Evolutionary conservation across 108 stramenopile genomes (phyloP).

Genomic region (Cyclostephanos tholiformis): DNA sequence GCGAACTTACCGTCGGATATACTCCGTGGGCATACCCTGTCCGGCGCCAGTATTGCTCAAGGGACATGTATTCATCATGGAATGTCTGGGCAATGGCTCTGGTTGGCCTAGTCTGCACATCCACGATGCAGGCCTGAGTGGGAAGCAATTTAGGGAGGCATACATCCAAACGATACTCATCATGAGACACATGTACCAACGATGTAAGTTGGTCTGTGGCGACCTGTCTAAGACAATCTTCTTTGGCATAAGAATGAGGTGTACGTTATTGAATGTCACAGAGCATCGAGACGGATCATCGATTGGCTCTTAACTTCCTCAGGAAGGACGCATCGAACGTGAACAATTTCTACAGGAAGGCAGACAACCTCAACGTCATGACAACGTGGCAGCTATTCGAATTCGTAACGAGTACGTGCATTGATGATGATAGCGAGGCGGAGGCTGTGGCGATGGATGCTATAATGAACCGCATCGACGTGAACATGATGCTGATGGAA

Average conservation of each 20-base stretch:
- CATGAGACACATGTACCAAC: conserved; percentile 88
- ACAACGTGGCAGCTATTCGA: conserved; percentile 87
- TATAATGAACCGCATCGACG: conserved; percentile 66
- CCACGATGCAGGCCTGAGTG: conserved; percentile 82
- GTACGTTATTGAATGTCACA: conserved; percentile 98
- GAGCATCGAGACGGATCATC: conserved; percentile 96
- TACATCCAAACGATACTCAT: conserved; percentile 87
- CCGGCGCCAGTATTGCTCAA: conserved; percentile 92
- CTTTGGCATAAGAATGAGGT: conserved; percentile 92
- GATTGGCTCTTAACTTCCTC: conserved; percentile 94
- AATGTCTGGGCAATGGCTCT: conserved; percentile 88
- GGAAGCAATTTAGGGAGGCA: conserved; percentile 74
- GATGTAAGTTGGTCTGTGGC: conserved; percentile 92
- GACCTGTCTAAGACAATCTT: conserved; percentile 94
- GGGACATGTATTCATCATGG: conserved; percentile 96
- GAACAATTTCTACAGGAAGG: conserved; percentile 93
- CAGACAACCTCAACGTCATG: conserved; percentile 85
- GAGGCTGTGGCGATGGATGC: conserved; percentile 64
- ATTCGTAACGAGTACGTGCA: conserved; percentile 67
- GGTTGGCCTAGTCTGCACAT: conserved; percentile 97
- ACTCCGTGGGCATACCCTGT: conserved; percentile 83
- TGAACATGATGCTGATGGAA: conserved; percentile 25
- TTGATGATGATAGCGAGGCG: conserved; percentile 55
- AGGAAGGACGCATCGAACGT: conserved; percentile 95
- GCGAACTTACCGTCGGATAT: conserved; percentile 93